Percentiles rank a stretch among this genome's conserved stretches.
These are phyloP conservation scores for Aspergillus pseudotamarii DNA, from an alignment of 2,329 filamentous ascomycete genomes.

Conservation along the genomic window DNA sequence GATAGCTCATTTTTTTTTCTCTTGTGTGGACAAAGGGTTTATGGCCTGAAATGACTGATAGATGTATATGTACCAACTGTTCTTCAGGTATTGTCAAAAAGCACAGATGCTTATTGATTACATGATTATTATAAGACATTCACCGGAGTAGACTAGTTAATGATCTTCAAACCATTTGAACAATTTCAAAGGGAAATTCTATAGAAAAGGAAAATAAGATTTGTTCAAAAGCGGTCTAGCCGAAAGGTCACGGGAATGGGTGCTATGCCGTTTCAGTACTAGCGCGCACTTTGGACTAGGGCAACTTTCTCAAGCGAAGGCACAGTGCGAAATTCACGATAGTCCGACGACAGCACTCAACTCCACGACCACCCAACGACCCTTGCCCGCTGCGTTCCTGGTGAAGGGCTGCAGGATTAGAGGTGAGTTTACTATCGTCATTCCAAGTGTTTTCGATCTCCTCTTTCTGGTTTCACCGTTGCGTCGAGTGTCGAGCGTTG, in stretches of 20 bases:
- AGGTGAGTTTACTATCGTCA: conserved; percentile 40
- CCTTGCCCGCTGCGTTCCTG: conserved; percentile 45
- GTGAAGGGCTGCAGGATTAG: conserved; percentile 49
- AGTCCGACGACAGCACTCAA: conserved; percentile 42
- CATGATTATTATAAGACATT: background rate
- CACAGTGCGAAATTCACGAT: conserved; percentile 49
- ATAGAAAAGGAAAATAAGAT: background rate
- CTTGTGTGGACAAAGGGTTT: background rate
- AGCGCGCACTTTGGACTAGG: conserved; percentile 40
- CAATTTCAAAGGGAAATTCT: background rate
- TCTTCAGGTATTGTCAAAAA: background rate
- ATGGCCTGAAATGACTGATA: background rate
- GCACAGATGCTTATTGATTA: background rate
- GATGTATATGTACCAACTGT: background rate
- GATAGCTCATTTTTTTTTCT: background rate
- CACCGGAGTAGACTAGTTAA: background rate
- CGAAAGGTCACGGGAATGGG: conserved; percentile 26
- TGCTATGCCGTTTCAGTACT: conserved; percentile 28
- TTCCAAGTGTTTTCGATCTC: conserved; percentile 18
- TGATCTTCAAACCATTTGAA: background rate
- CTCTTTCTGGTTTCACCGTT: conserved; percentile 27
- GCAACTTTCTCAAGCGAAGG: conserved; percentile 48
- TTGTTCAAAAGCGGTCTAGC: conserved; percentile 10
- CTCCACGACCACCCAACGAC: conserved; percentile 44
- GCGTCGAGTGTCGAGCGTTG: background rate